These are phyloP conservation scores for Ustilago bromivora DNA, from an alignment of 1,284 basidiomycete genomes.

Conservation along the genomic window DNA sequence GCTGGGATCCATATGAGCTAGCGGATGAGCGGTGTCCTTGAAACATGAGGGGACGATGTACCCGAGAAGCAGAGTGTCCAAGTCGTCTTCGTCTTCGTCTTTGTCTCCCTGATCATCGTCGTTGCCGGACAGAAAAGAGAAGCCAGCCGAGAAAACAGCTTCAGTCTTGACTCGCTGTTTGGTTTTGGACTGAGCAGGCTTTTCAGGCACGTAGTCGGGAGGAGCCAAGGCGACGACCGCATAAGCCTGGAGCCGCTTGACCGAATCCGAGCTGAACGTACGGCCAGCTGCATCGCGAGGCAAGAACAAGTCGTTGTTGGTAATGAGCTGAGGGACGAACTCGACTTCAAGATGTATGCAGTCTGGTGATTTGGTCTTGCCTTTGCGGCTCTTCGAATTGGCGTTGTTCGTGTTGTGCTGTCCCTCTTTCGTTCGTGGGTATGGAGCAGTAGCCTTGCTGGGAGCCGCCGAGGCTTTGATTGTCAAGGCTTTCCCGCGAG, in stretches of 20 bases:
- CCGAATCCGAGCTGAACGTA: background rate
- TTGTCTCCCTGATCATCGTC: background rate
- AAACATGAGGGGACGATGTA: constrained; percentile 36
- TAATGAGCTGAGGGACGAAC: constrained; percentile 21
- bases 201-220: constrained; percentile 11
- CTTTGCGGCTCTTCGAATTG: constrained; percentile 15
- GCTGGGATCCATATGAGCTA: constrained; percentile 19
- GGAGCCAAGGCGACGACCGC: constrained; percentile 37
- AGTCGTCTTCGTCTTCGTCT: constrained; percentile 9
- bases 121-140: background rate
- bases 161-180: background rate
- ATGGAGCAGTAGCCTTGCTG: background rate
- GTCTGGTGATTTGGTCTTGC: constrained; percentile 16
- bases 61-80: constrained; percentile 31
- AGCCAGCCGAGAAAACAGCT: background rate
- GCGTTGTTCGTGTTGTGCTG: background rate
- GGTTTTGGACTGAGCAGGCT: background rate
- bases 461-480: background rate
- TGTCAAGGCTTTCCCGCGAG: background rate
- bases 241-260: constrained; percentile 16
- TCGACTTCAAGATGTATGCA: constrained; percentile 42
- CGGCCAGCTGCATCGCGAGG: constrained; percentile 9
- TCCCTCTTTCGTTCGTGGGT: background rate
- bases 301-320: constrained; percentile 1
- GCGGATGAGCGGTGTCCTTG: constrained; percentile 29